Evolutionary conservation across 1,139 yeast genomes (phyloP), one percentile per base, ranked within the genome.

Genomic region (Kodamaea alishanica): DNA sequence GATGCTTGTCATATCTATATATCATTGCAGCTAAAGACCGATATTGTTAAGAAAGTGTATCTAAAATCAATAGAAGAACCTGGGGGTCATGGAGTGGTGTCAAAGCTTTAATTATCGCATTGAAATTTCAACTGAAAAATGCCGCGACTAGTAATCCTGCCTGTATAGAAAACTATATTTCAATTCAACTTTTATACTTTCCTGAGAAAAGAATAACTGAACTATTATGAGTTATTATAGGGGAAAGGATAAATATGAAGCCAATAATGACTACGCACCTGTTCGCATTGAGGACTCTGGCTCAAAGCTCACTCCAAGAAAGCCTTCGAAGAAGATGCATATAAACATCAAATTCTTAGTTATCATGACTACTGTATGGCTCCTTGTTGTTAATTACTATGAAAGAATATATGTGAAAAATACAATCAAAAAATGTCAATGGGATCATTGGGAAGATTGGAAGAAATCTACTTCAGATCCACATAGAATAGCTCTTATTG

Each of bases 381-480:
- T 75, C 0, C 26, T 64, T 0, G 40, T 74, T 3, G 61, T 84
- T 2, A 81, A 79, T 49, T 77, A 77, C 53, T 75, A 71, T 45
- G 96, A 88, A 54, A 59, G 88, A 33, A 58, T 70, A 1, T 68
- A 70, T n/a, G 84, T 84, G 0, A 62, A 60, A 32, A 55, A 60
- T 22, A 67, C 77, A 0, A 60, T 86, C 22, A 52, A 55, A 2
- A 51, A 57, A 30, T 88, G 96, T 51, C 52, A 61, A 5, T 87
- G 95, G 95, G 45, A 60, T 3, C 56, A 58, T 0, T 81, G 90
- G 88, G 88, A 83, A 46, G 36, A 55, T 2, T 78, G 84, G 82
- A 57, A 56, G 5, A 46, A 57, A 6, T 46, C 44, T 10, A 33
- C 23, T 4, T 52, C 58, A 0, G 47, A 51, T 1, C 79, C 88